Evolutionary conservation across 192 early-diverging fungal genomes (phyloP).

Genomic region (Coemansia sp.): DNA sequence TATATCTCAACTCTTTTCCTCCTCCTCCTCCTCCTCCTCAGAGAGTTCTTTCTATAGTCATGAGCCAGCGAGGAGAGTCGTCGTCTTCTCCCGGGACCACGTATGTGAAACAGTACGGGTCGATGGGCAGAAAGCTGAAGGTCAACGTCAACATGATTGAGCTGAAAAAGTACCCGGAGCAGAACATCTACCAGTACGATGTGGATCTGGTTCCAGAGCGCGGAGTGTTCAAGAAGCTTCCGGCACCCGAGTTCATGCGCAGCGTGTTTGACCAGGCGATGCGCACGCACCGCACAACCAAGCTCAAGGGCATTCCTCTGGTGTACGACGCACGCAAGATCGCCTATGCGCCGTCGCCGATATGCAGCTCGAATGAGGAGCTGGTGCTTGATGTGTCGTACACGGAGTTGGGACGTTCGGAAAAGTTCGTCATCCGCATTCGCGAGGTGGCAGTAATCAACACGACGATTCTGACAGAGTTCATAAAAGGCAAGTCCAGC

Average conservation of each 20-base stretch:
- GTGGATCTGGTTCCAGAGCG: slow-evolving; percentile 67
- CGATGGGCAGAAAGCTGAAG: slow-evolving; percentile 37
- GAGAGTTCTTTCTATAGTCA: background rate
- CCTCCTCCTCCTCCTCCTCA: background rate
- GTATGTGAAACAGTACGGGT: slow-evolving; percentile 34
- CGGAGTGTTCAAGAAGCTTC: slow-evolving; percentile 31
- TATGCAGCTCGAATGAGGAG: slow-evolving; percentile 67
- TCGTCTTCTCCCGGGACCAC: background rate
- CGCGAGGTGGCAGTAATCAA: slow-evolving; percentile 60
- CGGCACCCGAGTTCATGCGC: slow-evolving; percentile 61
- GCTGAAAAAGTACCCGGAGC: slow-evolving; percentile 63
- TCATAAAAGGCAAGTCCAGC: slow-evolving; percentile 17
- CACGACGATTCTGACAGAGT: slow-evolving; percentile 47
- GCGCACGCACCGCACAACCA: slow-evolving; percentile 48
- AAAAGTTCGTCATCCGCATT: slow-evolving; percentile 60
- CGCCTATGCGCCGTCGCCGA: slow-evolving; percentile 75
- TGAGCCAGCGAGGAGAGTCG: background rate
- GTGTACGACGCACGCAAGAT: slow-evolving; percentile 88
- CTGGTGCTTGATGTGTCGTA: slow-evolving; percentile 59
- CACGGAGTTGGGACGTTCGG: slow-evolving; percentile 42
- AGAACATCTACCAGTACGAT: slow-evolving; percentile 87
- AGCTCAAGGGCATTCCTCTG: slow-evolving; percentile 61
- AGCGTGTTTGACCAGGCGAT: slow-evolving; percentile 64
- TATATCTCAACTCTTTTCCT: background rate
- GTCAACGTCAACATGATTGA: slow-evolving; percentile 80